phyloP scores from a whole-genome alignment of 768 basidiomycete species.

The Termitomyces sp. region DNA sequence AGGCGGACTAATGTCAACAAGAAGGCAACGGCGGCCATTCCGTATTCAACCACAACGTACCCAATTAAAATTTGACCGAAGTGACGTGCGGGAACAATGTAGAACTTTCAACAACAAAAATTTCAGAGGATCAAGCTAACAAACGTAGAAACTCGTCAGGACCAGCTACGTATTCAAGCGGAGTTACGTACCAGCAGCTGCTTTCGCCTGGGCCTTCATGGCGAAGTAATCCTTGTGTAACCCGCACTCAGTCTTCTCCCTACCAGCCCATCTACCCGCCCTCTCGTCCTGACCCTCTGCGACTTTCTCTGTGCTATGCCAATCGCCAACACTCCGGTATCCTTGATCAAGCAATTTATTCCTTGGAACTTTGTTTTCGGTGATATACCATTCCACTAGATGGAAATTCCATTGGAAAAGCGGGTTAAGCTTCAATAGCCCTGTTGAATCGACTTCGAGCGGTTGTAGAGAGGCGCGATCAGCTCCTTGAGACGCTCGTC shows the following conservation, averaged over 20 bases:
- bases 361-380: conserved; percentile 75
- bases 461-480: conserved; percentile 78
- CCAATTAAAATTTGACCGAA: not conserved
- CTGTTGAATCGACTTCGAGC: conserved; percentile 86
- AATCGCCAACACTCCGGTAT: conserved; percentile 94
- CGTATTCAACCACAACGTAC: not conserved
- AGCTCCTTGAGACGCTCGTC: conserved; percentile 91
- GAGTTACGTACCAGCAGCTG: conserved; percentile 12
- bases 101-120: not conserved
- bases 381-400: conserved; percentile 81
- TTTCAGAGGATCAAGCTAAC: conserved; percentile 1
- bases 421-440: conserved; percentile 92
- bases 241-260: conserved; percentile 92
- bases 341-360: conserved; percentile 88
- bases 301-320: conserved; percentile 86
- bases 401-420: conserved; percentile 84
- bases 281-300: conserved; percentile 79
- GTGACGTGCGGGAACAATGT: not conserved
- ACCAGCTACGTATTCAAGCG: not conserved
- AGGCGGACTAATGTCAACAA: not conserved
- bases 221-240: conserved; percentile 88
- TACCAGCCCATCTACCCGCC: conserved; percentile 88
- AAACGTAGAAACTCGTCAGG: not conserved
- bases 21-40: not conserved
- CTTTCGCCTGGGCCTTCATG: conserved; percentile 55